These are phyloP conservation scores for Onygenales sp. DNA, from an alignment of 2,329 filamentous ascomycete species.

Conservation along the genomic window DNA sequence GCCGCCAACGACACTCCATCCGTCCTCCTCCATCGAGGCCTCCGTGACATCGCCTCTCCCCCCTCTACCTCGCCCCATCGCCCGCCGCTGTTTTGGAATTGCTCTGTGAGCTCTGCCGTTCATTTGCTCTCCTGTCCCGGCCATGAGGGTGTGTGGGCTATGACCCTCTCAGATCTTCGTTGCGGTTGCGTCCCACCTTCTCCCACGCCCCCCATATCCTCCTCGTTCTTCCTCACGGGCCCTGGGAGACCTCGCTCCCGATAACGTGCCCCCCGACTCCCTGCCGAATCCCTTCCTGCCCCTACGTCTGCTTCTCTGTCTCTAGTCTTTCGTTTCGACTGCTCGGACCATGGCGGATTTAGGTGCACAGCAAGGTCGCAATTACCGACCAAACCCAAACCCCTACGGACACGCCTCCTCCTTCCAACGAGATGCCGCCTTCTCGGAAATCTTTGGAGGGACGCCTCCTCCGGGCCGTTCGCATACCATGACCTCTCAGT, in stretches of 20 bases:
- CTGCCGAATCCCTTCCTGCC: neutral
- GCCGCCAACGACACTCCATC: neutral
- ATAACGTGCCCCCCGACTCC: neutral
- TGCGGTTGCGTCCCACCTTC: slow-evolving; percentile 4
- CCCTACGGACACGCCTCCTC: slow-evolving; percentile 45
- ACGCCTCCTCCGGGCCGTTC: slow-evolving; percentile 79
- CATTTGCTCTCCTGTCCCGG: slow-evolving; percentile 31
- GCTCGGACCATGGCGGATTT: slow-evolving; percentile 52
- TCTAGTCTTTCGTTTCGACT: slow-evolving; percentile 1
- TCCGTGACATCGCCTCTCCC: neutral
- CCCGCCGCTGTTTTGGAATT: slow-evolving; percentile 2
- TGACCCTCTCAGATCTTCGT: slow-evolving; percentile 4
- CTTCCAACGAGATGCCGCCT: slow-evolving; percentile 81
- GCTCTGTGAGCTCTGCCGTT: slow-evolving; percentile 20
- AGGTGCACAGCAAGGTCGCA: slow-evolving; percentile 51
- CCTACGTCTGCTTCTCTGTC: neutral
- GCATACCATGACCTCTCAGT: slow-evolving; percentile 86
- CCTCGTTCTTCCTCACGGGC: neutral
- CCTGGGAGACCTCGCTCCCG: neutral
- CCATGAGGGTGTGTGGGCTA: slow-evolving; percentile 6
- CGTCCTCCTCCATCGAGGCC: neutral
- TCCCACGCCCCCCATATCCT: neutral
- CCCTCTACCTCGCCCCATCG: neutral
- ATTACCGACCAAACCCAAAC: slow-evolving; percentile 43
- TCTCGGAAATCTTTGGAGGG: slow-evolving; percentile 89